A percentile compares a stretch with the other conserved stretches of the same genome.
Evolutionary conservation across 176 grass and related monocot species (phyloP).

Genomic region (Avena insularis): DNA sequence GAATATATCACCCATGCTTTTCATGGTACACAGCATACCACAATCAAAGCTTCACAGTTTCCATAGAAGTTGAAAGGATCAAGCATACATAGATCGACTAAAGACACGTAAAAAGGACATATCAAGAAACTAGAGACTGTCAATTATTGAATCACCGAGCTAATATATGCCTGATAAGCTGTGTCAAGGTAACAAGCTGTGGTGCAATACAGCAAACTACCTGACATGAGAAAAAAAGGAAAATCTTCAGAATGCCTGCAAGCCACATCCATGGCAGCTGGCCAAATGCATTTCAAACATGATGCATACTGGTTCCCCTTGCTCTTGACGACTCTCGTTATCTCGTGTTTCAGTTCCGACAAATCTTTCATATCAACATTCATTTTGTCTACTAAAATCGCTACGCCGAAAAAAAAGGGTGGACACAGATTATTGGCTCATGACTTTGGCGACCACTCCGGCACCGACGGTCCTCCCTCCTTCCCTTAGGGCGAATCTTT

Average conservation of each 20-base stretch:
- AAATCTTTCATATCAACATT: conserved; percentile 64
- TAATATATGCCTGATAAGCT: conserved; percentile 33
- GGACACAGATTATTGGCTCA: conserved; percentile 59
- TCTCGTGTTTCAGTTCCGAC: conserved; percentile 29
- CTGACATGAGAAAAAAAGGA: not conserved
- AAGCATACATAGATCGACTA: not conserved
- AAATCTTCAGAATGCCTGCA: conserved; percentile 35
- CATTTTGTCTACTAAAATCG: conserved; percentile 35
- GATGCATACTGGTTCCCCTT: conserved; percentile 30
- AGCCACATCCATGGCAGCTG: conserved; percentile 15
- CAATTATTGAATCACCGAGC: conserved; percentile 50
- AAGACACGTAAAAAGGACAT: not conserved
- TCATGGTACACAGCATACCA: too few species aligned
- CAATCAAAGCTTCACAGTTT: not conserved
- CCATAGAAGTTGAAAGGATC: not conserved
- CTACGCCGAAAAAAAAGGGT: conserved; percentile 31
- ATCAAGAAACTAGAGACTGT: not conserved
- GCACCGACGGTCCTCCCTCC: conserved; percentile 94
- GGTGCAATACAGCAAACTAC: conserved; percentile 39
- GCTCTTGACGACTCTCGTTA: conserved; percentile 21
- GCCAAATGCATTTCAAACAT: conserved; percentile 35
- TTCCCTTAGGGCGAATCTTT: conserved; percentile 97
- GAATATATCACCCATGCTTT: not conserved
- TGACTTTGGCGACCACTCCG: conserved; percentile 88
- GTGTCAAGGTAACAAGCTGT: conserved; percentile 43